Evolutionary conservation across 371 early-diverging fungal genomes (phyloP), one percentile per base, ranked within the genome.

Genomic region (Cokeromyces recurvatus): DNA sequence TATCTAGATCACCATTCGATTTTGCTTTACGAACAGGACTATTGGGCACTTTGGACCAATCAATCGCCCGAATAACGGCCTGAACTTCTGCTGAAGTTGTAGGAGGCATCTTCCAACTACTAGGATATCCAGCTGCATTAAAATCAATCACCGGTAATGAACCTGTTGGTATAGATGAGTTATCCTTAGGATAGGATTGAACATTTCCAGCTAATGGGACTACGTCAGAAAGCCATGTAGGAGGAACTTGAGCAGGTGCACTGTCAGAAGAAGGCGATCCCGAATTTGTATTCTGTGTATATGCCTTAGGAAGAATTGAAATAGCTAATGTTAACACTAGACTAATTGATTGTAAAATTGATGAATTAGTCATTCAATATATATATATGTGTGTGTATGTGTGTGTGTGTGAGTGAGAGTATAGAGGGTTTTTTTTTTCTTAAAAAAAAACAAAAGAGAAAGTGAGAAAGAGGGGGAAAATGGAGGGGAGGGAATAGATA

Each of bases 21-120:
- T 54, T 34, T 3, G 54, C 25, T 16, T 44, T 45, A 24, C 64
- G 66, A 2, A 70, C 59, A n/a, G 71, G 38, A 0, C 62, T 50
- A n/a, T 53, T 58, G 10, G 75, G 75, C 4, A 71, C 71, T n/a
- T 53, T 40, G 16, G 31, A 15, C 75, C 75, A 74, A 36, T 74
- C 65, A 38, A 74, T 66, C 10, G 71, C 53, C 21, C 49, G 48
- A 15, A 68, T 54, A 5, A 53, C 71, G 22, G 68, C 65, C 23
- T 56, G 39, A 10, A 74, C 60, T 55, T 71, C 71, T 20, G 66
- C 38, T 24, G 55, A 53, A 22, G 48, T 45, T 2, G 65, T 60
- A 19, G 58, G 37, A 17, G 75, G 67, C 1, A 51, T 32, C 25
- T 43, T 53, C 75, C 75, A 74, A 14, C 56, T 46, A 38, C 51